Percentiles rank a stretch among this genome's conserved stretches.
Evolutionary conservation across 129 eudicot genomes (phyloP).

Genomic region (Artemisia annua): DNA sequence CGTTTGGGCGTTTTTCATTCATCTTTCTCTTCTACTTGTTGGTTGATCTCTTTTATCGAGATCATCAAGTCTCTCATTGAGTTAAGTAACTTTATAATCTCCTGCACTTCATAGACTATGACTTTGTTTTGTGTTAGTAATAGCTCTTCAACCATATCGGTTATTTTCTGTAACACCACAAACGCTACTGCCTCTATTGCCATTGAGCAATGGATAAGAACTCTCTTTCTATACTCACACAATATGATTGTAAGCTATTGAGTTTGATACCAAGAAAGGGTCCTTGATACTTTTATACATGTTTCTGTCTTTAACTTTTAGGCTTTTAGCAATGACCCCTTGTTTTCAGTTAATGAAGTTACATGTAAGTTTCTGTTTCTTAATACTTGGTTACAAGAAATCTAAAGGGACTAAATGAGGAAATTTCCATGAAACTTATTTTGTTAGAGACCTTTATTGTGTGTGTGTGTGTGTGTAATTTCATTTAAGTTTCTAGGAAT

Average conservation of each 20-base stretch:
- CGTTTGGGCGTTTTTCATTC: no score
- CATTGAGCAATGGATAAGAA: slow-evolving; percentile 21
- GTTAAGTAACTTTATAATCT: slow-evolving; percentile 32
- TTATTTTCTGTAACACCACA: slow-evolving; percentile 43
- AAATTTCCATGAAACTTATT: not conserved
- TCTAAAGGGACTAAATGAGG: not conserved
- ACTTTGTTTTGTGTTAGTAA: slow-evolving; percentile 28
- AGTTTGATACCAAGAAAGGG: slow-evolving; percentile 13
- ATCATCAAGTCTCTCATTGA: slow-evolving; percentile 23
- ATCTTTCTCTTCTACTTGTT: not conserved
- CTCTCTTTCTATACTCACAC: not conserved
- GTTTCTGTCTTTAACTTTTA: not conserved
- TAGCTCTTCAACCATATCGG: slow-evolving; percentile 33
- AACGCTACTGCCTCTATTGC: slow-evolving; percentile 39
- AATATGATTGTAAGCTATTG: not conserved
- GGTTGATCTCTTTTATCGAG: not conserved
- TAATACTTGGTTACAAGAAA: not conserved
- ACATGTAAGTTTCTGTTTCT: slow-evolving; percentile 13
- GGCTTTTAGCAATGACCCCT: not conserved
- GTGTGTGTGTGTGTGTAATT: not conserved
- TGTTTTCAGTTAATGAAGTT: slow-evolving; percentile 1
- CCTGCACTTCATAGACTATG: slow-evolving; percentile 31
- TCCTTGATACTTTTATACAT: not conserved
- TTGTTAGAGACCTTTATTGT: not conserved
- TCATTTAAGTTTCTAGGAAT: not conserved